phyloP scores from a whole-genome alignment of 495 filamentous ascomycete species.

The Tuber borchii region DNA sequence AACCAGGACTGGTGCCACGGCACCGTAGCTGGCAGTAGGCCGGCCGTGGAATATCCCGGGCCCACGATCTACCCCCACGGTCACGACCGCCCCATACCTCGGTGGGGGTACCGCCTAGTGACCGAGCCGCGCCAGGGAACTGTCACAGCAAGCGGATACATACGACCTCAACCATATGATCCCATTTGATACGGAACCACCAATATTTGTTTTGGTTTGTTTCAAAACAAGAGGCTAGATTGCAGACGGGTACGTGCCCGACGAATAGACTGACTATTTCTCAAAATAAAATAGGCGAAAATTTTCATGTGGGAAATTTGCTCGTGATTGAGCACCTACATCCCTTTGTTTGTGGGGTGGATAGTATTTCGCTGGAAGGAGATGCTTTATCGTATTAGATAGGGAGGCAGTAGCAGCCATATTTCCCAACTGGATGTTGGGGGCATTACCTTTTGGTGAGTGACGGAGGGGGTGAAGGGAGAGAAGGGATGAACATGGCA shows the following conservation, averaged over 20 bases:
- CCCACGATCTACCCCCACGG: background rate
- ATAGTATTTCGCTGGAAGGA: background rate
- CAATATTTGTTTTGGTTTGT: background rate
- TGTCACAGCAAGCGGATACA: background rate
- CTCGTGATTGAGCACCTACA: background rate
- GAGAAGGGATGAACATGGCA: background rate
- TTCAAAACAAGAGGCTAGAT: background rate
- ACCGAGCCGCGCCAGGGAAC: background rate
- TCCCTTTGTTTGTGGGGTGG: background rate
- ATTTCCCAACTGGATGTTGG: background rate
- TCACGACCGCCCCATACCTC: background rate
- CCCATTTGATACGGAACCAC: background rate
- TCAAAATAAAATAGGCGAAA: background rate
- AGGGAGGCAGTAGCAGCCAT: background rate
- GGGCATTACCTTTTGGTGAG: background rate
- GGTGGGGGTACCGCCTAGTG: background rate
- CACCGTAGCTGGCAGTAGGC: background rate
- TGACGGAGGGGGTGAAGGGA: background rate
- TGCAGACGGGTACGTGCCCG: background rate
- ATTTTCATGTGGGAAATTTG: background rate
- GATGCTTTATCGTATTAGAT: background rate
- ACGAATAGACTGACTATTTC: too few relatives aligned
- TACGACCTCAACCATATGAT: background rate
- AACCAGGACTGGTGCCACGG: background rate
- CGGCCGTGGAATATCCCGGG: background rate